Percentiles rank a stretch among this genome's conserved stretches.
These are phyloP conservation scores for Trametes sp. DNA, from an alignment of 1,284 basidiomycete species.

Conservation along the genomic window DNA sequence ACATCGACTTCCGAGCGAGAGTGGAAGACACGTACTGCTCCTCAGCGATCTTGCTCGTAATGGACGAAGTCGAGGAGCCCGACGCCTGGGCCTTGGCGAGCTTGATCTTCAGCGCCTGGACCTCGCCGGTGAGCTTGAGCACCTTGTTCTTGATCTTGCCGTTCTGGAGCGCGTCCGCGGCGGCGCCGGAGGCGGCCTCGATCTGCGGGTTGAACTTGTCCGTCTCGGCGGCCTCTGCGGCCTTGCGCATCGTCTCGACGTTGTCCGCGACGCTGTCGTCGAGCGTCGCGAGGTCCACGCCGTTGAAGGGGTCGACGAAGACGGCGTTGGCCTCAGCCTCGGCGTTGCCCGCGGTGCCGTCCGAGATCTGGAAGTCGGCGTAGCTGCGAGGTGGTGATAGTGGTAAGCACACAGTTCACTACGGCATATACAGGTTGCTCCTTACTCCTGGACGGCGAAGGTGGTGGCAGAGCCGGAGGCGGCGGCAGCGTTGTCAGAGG, in stretches of 20 bases:
- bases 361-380: conserved; percentile 55
- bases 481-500: conserved; percentile 6
- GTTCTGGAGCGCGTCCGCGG: conserved; percentile 51
- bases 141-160: conserved; percentile 64
- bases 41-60: conserved; percentile 41
- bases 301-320: conserved; percentile 51
- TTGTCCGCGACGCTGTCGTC: conserved; percentile 38
- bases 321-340: conserved; percentile 51
- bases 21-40: conserved; percentile 40
- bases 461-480: conserved; percentile 18
- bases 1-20: not conserved
- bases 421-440: not conserved
- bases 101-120: conserved; percentile 51
- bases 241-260: conserved; percentile 54
- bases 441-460: conserved; percentile 31
- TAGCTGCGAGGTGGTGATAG: conserved; percentile 45
- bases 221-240: conserved; percentile 54
- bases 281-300: conserved; percentile 47
- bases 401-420: not conserved
- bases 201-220: conserved; percentile 53
- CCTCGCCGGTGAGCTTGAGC: conserved; percentile 54
- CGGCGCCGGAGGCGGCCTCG: conserved; percentile 46
- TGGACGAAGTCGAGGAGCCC: conserved; percentile 43
- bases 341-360: conserved; percentile 51
- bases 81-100: conserved; percentile 49